phyloP scores from a whole-genome alignment of 2,329 filamentous ascomycete species.

The Penicillium olsonii region DNA sequence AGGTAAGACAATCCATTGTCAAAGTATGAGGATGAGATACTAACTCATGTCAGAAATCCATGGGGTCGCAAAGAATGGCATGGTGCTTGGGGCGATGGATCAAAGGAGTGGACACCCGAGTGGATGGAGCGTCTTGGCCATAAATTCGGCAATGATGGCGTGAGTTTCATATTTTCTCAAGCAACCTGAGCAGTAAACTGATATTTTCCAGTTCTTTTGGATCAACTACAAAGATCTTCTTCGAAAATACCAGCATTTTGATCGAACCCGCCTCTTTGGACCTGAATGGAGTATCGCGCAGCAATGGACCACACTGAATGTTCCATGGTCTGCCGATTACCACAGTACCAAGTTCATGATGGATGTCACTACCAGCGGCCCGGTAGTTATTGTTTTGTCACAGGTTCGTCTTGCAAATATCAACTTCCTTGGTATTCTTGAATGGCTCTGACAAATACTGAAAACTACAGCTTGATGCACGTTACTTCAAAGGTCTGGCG shows the following conservation, averaged over 20 bases:
- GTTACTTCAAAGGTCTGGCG: slow-evolving; percentile 60
- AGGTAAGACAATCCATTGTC: slow-evolving; percentile 38
- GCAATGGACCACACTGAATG: slow-evolving; percentile 61
- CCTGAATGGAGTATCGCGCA: slow-evolving; percentile 62
- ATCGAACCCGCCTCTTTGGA: slow-evolving; percentile 62
- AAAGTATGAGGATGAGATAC: too few species aligned
- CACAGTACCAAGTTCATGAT: slow-evolving; percentile 62
- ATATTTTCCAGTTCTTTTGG: slow-evolving; percentile 53
- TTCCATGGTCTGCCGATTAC: slow-evolving; percentile 63
- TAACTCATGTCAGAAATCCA: slow-evolving; percentile 62
- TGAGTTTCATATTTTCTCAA: slow-evolving; percentile 16
- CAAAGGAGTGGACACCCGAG: slow-evolving; percentile 79
- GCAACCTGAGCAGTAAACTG: neutral
- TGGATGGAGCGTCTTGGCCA: slow-evolving; percentile 73
- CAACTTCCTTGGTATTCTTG: neutral
- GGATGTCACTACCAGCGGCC: slow-evolving; percentile 53
- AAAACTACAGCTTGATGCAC: slow-evolving; percentile 53
- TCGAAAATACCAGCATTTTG: slow-evolving; percentile 60
- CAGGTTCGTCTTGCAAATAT: slow-evolving; percentile 41
- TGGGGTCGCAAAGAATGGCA: slow-evolving; percentile 83
- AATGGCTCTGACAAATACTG: slow-evolving; percentile 10
- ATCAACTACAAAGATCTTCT: slow-evolving; percentile 62
- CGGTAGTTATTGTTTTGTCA: slow-evolving; percentile 60
- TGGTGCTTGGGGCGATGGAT: slow-evolving; percentile 79
- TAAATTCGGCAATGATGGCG: slow-evolving; percentile 75